Evolutionary conservation across 2,329 filamentous ascomycete species (phyloP).

Genomic region (Cercospora sp.): DNA sequence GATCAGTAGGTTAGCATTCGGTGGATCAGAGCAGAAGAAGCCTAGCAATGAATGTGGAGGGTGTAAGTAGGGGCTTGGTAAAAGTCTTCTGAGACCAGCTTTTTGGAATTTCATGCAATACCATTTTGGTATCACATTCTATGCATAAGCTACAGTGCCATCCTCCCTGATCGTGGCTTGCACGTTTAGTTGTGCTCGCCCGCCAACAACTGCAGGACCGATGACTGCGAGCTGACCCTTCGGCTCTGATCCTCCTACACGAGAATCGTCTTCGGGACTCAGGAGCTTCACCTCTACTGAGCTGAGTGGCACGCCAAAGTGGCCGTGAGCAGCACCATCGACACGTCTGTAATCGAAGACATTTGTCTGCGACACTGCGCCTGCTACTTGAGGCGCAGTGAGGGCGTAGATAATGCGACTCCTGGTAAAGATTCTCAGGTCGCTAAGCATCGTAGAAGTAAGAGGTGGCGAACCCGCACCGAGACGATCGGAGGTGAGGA

Average conservation of each 20-base stretch:
- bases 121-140: not conserved
- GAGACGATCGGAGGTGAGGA: constrained; percentile 75
- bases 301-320: constrained; percentile 81
- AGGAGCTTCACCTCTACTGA: constrained; percentile 69
- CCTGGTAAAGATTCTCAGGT: constrained; percentile 77
- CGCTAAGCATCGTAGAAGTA: constrained; percentile 69
- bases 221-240: constrained; percentile 60
- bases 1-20: constrained; percentile 52
- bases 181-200: constrained; percentile 63
- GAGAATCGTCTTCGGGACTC: constrained; percentile 44
- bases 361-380: constrained; percentile 82
- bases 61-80: not conserved
- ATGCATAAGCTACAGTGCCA: constrained; percentile 60
- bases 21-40: constrained; percentile 40
- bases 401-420: constrained; percentile 83
- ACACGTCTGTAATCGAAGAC: constrained; percentile 78
- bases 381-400: constrained; percentile 78
- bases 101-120: not conserved
- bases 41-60: constrained; percentile 29
- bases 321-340: constrained; percentile 50
- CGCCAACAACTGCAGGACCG: constrained; percentile 72
- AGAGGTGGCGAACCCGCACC: constrained; percentile 64
- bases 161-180: constrained; percentile 68
- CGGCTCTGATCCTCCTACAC: constrained; percentile 60
- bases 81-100: constrained; percentile 41